phyloP scores from a whole-genome alignment of 108 stramenopile genomes.

The Cyclotella sp. region DNA sequence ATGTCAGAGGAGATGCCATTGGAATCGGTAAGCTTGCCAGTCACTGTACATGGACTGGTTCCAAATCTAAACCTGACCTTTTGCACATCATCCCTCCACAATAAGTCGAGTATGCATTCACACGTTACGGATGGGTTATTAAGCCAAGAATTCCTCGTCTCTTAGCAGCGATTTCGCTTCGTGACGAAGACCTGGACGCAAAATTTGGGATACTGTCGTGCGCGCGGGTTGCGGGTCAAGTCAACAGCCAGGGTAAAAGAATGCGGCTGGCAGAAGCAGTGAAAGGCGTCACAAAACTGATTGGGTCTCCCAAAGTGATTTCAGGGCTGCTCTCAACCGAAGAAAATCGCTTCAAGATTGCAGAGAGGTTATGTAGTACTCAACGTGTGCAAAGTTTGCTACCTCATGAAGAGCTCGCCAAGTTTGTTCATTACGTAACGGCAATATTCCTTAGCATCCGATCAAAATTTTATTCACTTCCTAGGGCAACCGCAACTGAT shows the following conservation, averaged over 20 bases:
- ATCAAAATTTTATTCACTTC: conserved; percentile 67
- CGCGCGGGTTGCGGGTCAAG: conserved; percentile 53
- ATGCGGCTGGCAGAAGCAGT: conserved; percentile 83
- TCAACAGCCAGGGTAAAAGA: conserved; percentile 78
- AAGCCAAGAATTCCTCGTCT: conserved; percentile 59
- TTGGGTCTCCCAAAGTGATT: conserved; percentile 64
- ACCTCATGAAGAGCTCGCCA: conserved; percentile 86
- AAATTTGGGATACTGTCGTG: conserved; percentile 79
- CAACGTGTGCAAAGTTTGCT: conserved; percentile 71
- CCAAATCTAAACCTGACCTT: neutral
- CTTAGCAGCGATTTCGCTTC: conserved; percentile 64
- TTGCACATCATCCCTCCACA: neutral
- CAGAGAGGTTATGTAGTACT: conserved; percentile 71
- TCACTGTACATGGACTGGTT: neutral
- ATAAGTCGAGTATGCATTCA: conserved; percentile 80
- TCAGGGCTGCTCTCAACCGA: conserved; percentile 64
- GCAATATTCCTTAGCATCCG: conserved; percentile 77
- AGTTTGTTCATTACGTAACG: conserved; percentile 83
- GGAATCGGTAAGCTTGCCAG: conserved; percentile 26
- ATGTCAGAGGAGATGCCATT: conserved; percentile 79
- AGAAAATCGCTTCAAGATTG: conserved; percentile 60
- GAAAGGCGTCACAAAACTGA: conserved; percentile 82
- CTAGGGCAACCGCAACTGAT: conserved; percentile 55
- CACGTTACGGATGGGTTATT: conserved; percentile 83
- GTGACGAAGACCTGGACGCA: conserved; percentile 66